A percentile compares a stretch with the other conserved stretches of the same genome.
phyloP scores from a whole-genome alignment of 176 grass and related monocot species.

The Themeda triandra region DNA sequence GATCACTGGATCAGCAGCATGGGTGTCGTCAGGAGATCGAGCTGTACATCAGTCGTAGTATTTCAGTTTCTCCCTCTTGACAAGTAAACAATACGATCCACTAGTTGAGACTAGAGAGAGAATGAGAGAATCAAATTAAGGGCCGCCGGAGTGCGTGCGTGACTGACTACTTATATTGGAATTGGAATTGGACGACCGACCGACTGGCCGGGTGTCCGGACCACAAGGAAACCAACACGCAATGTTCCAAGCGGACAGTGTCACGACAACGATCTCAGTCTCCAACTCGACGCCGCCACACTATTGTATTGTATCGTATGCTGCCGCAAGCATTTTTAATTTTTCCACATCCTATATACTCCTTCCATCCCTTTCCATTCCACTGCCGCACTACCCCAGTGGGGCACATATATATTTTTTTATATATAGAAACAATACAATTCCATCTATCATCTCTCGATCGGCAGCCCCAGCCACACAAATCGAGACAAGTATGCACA shows the following conservation, averaged over 20 bases:
- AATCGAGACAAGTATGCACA: background rate
- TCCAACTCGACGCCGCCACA: background rate
- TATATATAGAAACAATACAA: background rate
- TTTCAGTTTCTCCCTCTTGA: background rate
- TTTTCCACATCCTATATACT: background rate
- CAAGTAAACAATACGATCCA: background rate
- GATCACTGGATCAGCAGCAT: too few species aligned
- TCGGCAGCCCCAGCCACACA: background rate
- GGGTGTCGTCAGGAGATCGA: background rate
- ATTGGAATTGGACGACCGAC: background rate
- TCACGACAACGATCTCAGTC: slow-evolving; percentile 36
- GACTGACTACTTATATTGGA: too few species aligned
- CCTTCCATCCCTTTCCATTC: slow-evolving; percentile 23
- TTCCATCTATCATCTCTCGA: background rate
- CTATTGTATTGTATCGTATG: background rate
- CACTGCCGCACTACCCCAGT: background rate
- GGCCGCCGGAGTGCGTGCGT: background rate
- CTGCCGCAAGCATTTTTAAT: background rate
- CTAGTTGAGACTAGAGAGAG: too few species aligned
- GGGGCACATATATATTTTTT: background rate
- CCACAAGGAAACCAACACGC: background rate
- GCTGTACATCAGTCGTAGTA: background rate
- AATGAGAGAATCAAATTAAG: background rate
- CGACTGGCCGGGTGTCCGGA: background rate
- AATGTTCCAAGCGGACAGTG: slow-evolving; percentile 26